Evolutionary conservation across 2,329 filamentous ascomycete species (phyloP).

Genomic region (Scedosporium minutisporum): DNA sequence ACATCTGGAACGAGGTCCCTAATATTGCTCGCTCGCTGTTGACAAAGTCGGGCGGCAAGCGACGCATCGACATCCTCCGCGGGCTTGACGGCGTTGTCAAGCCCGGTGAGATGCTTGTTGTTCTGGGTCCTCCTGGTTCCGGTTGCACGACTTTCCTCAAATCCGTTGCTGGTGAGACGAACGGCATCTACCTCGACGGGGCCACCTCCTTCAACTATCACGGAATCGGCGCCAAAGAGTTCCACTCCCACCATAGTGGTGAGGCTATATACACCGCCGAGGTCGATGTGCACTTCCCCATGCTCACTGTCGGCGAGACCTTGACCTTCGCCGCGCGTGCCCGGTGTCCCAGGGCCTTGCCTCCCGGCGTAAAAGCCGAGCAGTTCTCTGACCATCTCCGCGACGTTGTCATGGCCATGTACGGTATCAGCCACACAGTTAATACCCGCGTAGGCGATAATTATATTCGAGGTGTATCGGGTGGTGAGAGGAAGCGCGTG

Average conservation of each 20-base stretch:
- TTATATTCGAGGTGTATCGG: conserved; percentile 63
- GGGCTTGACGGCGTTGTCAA: conserved; percentile 59
- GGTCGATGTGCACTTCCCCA: conserved; percentile 72
- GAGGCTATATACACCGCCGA: conserved; percentile 84
- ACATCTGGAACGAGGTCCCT: conserved; percentile 20
- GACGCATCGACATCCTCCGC: conserved; percentile 58
- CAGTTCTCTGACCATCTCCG: conserved; percentile 53
- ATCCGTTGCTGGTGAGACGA: conserved; percentile 72
- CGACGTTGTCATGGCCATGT: conserved; percentile 67
- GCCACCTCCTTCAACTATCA: conserved; percentile 74
- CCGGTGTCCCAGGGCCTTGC: conserved; percentile 52
- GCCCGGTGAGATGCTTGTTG: conserved; percentile 66
- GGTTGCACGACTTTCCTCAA: conserved; percentile 84
- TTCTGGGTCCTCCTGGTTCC: conserved; percentile 61
- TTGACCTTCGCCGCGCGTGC: conserved; percentile 67
- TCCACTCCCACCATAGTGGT: conserved; percentile 69
- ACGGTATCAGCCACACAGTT: conserved; percentile 62
- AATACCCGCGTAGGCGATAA: conserved; percentile 69
- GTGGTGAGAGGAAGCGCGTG: conserved; percentile 62
- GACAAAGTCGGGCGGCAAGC: conserved; percentile 18
- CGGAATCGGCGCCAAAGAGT: conserved; percentile 60
- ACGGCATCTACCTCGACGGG: conserved; percentile 65
- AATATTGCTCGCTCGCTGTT: conserved; percentile 5
- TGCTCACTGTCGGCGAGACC: conserved; percentile 68
- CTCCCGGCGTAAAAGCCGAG: conserved; percentile 43